These are phyloP conservation scores for Tarenaya hassleriana DNA, from an alignment of 345 rosid species.

Conservation along the genomic window DNA sequence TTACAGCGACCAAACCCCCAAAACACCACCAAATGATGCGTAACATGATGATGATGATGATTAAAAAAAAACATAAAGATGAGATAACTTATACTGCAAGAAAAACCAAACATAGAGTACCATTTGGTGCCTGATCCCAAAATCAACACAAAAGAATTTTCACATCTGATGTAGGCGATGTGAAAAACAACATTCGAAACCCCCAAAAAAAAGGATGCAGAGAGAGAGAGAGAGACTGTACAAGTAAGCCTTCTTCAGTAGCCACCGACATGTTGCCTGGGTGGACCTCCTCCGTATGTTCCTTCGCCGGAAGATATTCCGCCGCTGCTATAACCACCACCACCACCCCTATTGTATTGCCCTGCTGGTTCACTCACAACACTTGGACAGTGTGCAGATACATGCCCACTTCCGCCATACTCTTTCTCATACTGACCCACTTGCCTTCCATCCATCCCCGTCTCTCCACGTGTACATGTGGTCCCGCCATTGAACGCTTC, in stretches of 20 bases:
- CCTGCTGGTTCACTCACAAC: constrained; percentile 47
- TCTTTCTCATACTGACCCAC: constrained; percentile 37
- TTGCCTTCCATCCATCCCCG: constrained; percentile 36
- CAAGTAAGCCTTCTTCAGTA: constrained; percentile 25
- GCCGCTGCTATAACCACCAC: constrained; percentile 26
- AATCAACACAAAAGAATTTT: not conserved
- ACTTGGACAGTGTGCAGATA: constrained; percentile 62
- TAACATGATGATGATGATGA: too few species aligned
- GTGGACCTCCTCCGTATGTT: constrained; percentile 30
- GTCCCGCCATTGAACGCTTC: too few species aligned
- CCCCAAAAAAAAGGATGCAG: not conserved
- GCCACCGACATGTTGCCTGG: constrained; percentile 48
- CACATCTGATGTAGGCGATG: too few species aligned
- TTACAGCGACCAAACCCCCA: too few species aligned
- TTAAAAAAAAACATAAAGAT: too few species aligned
- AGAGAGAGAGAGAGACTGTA: not conserved
- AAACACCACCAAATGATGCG: too few species aligned
- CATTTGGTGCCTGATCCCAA: not conserved
- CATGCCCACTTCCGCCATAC: constrained; percentile 67
- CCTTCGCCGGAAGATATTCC: too few species aligned
- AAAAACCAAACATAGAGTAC: too few species aligned
- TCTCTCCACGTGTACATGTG: constrained; percentile 27
- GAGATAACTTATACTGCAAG: too few species aligned
- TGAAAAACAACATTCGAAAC: too few species aligned
- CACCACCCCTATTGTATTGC: constrained; percentile 37